Evolutionary conservation across 1,139 yeast species (phyloP), one percentile per base, ranked within the genome.

Genomic region (Kluyveromyces sp.): DNA sequence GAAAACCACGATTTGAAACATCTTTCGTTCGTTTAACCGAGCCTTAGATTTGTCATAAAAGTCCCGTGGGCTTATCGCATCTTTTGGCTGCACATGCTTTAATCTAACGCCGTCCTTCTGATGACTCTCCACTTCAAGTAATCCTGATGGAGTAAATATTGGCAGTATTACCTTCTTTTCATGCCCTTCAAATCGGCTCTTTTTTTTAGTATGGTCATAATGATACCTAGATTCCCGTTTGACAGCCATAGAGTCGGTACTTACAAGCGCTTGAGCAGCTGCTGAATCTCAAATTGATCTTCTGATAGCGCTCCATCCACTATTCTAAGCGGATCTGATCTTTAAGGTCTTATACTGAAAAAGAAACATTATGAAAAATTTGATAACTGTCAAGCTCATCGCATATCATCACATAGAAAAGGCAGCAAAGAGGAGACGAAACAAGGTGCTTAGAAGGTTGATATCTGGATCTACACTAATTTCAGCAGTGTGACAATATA

Each of bases 51-150:
- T 57, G 2, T 48, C 41, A 43, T 58, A 58, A 16, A 49, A 57
- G 7, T 42, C 15, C 7, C 47, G 52, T 1, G 77, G 74, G 7
- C 53, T 46, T 1, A 60, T 47, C 0, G 72, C 61, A 46, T 73
- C 76, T 0, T 53, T 49, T 0, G 78, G 78, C 42, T 70, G 75
- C 11, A 63, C 63, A 51, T 74, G 73, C 47, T 71, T 71, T 39
- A 72, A 48, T 13, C 66, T 66, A 2, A 62, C 55, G 0, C 75
- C 76, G n/a, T 61, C 52, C 25, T 61, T 56, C 37, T 62, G 61
- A 44, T 70, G 66, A 7, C 74, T 64, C 18, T 73, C 78, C 42
- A 65, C 65, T 12, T 74, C 74, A 26, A 74, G 53, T 3, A 71
- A 54, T 1, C 78, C 78, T 0, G 78, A 71, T 4, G 69, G 69